Percentiles rank a stretch among this genome's conserved stretches.
Conservation (phyloP, 2,329 filamentous ascomycete genomes). For the Arthrobotrys sphaeroides region DNA sequence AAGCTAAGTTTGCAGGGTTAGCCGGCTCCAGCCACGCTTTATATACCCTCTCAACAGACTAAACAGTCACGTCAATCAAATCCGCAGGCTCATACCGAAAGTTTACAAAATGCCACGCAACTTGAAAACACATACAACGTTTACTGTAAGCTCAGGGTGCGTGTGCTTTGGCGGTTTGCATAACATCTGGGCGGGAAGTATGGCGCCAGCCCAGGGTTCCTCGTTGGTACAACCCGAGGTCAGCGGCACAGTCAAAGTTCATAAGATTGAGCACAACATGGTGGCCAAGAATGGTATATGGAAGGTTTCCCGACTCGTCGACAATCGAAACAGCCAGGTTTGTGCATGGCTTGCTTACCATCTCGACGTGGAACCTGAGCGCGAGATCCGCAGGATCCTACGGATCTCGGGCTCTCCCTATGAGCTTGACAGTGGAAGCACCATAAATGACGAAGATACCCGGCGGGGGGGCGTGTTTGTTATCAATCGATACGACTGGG, state of each 20-base stretch:
- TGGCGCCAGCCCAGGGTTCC: background rate
- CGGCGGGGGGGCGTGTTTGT: constrained; percentile 37
- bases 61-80: background rate
- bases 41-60: no score
- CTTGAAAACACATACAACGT: constrained; percentile 4
- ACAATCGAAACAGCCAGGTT: background rate
- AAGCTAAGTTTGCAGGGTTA: no score
- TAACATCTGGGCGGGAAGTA: constrained; percentile 22
- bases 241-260: constrained; percentile 3
- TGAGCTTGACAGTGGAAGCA: constrained; percentile 46
- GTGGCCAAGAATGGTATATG: constrained; percentile 14
- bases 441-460: constrained; percentile 49
- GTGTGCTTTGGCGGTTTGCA: constrained; percentile 25
- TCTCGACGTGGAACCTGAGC: constrained; percentile 13
- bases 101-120: background rate
- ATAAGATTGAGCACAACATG: constrained; percentile 14
- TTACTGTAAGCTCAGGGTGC: constrained; percentile 1
- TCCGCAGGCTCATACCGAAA: background rate
- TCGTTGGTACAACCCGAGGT: background rate
- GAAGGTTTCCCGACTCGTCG: constrained; percentile 21
- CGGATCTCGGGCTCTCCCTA: constrained; percentile 51
- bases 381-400: constrained; percentile 45
- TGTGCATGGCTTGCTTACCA: constrained; percentile 38
- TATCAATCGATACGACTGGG: constrained; percentile 54
- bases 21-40: no score